A percentile compares a stretch with the other conserved stretches of the same genome.
Conservation (phyloP, 106 monocot species). For the Acorus calamus region DNA sequence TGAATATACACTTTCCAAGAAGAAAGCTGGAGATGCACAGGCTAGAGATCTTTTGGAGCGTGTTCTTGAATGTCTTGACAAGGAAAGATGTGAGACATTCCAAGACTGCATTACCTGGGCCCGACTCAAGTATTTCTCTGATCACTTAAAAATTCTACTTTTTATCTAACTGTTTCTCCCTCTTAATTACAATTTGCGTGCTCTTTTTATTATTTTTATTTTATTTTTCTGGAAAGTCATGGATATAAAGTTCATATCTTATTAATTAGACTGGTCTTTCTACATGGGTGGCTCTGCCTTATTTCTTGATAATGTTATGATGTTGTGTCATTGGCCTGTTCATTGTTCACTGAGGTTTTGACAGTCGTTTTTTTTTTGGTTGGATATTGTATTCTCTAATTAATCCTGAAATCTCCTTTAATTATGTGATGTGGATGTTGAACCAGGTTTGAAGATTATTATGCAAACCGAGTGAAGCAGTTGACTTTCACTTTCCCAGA, state of each 20-base stretch:
- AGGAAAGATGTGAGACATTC: constrained; percentile 68
- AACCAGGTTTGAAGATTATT: constrained; percentile 89
- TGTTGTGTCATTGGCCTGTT: neutral
- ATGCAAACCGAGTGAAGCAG: constrained; percentile 81
- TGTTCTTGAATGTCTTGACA: constrained; percentile 72
- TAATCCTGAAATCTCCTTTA: no score
- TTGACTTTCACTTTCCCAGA: constrained; percentile 82
- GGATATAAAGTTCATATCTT: no score
- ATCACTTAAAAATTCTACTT: neutral
- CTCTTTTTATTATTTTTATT: neutral
- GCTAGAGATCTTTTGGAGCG: constrained; percentile 77
- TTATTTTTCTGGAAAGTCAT: no score
- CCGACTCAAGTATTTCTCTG: constrained; percentile 45
- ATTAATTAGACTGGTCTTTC: no score
- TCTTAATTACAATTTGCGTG: neutral
- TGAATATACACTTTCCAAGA: constrained; percentile 62
- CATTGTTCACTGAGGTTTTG: neutral
- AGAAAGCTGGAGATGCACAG: constrained; percentile 75
- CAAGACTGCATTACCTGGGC: constrained; percentile 85
- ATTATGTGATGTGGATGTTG: no score
- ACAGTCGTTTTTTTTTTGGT: neutral
- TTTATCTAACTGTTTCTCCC: neutral
- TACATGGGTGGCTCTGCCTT: no score
- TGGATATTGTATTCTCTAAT: neutral
- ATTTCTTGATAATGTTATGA: no score